A percentile compares a stretch with the other conserved stretches of the same genome.
Conservation (phyloP, 345 rosid genomes). For the Ceriops tagal region DNA sequence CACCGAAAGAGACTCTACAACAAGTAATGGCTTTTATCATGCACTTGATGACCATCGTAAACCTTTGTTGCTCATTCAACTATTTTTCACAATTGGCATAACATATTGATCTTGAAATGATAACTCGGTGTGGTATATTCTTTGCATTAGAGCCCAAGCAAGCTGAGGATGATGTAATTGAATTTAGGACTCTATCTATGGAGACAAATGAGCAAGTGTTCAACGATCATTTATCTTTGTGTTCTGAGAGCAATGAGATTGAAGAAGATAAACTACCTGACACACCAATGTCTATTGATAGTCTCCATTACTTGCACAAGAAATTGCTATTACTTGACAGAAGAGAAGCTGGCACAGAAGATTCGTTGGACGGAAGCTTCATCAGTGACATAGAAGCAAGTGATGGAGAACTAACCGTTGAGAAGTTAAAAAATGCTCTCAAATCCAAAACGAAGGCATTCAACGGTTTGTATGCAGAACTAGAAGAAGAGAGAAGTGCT, state of each 20-base stretch:
- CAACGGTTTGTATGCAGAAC: constrained; percentile 61
- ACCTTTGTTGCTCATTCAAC: constrained; percentile 2
- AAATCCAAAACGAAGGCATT: constrained; percentile 64
- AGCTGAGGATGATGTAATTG: constrained; percentile 42
- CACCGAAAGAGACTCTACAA: constrained; percentile 23
- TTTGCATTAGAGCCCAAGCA: constrained; percentile 27
- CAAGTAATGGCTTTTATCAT: constrained; percentile 20
- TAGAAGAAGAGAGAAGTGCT: constrained; percentile 96
- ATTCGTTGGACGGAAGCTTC: constrained; percentile 62
- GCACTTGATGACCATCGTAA: constrained; percentile 35
- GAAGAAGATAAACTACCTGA: constrained; percentile 70
- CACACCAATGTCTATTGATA: constrained; percentile 55
- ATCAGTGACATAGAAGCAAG: constrained; percentile 47
- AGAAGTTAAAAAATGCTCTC: constrained; percentile 58
- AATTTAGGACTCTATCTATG: constrained; percentile 39
- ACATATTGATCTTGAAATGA: background rate
- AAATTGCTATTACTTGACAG: constrained; percentile 49
- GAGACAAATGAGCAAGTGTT: constrained; percentile 34
- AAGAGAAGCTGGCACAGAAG: constrained; percentile 56
- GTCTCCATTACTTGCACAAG: constrained; percentile 51
- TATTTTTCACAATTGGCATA: background rate
- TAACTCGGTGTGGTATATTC: background rate
- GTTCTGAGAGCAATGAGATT: constrained; percentile 37
- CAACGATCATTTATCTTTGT: constrained; percentile 12
- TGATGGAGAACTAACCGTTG: constrained; percentile 51